Base-by-base conservation (phyloP, 2,329 filamentous ascomycete species). In the Rutstroemia sp. region DNA sequence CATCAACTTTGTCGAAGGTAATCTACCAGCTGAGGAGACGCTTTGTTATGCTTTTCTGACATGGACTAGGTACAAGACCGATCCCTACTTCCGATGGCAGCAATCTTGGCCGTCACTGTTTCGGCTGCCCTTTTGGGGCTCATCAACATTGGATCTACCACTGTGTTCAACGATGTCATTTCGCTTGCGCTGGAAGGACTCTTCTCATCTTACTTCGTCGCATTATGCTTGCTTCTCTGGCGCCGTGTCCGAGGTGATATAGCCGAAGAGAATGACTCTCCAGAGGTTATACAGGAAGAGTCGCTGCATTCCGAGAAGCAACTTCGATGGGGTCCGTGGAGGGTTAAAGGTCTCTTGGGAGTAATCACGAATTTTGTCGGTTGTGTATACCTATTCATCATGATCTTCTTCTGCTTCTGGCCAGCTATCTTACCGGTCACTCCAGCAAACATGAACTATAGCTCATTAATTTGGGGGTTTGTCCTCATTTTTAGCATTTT, bases 91-190 rank as follows among this genome's bases (percentile, higher is more conserved):
- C 47, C 47, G 9, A 49, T 49, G 21, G n/a, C 25, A 18, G 27
- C 19, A 5, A 19, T 49, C 16, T 7, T 37, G 9, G 21, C 38
- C n/a, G 27, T 16, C n/a, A 8, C 27, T 27, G n/a, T 37, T n/a
- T n/a, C 30, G 7, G 12, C 47, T 4, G 27, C 27, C 4, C 47
- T 63, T n/a, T 46, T 64, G 21, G 54, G 57, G 5, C 58, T 64
- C 18, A 79, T 79, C 69, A 78, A 75, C 65, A 73, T 79, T 57
- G 77, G 75, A 38, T 78, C 73, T 8, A 66, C 71, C 1, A 72
- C 73, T 3, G 78, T 76, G 6, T 77, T 80, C 65, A 77, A 79
- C 62, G 76, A 74, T 54, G 73, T 80, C 54, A 71, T 75, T 8
- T 78, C 76, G 3, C 70, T 81, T n/a, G 21, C 14, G 14, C 74